These are phyloP conservation scores for Hura crepitans DNA, from an alignment of 441 rosid genomes.

Conservation along the genomic window DNA sequence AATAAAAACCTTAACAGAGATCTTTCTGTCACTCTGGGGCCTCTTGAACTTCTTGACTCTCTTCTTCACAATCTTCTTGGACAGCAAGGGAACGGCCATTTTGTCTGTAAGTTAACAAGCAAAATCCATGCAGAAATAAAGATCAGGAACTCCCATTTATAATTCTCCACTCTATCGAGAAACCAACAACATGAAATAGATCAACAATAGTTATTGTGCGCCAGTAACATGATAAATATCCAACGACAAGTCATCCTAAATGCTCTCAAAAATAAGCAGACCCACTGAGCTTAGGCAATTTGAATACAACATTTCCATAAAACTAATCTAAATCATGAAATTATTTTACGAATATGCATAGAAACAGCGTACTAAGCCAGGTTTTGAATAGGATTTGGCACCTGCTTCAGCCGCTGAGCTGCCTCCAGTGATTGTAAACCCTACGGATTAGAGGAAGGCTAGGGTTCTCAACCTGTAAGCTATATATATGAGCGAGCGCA, in stretches of 20 bases:
- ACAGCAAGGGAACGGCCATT: constrained; percentile 74
- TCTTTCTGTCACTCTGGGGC: constrained; percentile 57
- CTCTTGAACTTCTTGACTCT: constrained; percentile 68
- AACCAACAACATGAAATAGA: not conserved
- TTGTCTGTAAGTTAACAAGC: constrained; percentile 19
- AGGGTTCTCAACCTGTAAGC: constrained; percentile 1
- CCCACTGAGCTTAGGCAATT: not conserved
- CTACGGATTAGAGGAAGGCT: not conserved
- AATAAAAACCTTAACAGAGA: constrained; percentile 39
- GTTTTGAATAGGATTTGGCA: not conserved
- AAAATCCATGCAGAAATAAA: not conserved
- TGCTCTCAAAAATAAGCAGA: not conserved
- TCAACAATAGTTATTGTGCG: not conserved
- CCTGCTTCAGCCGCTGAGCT: constrained; percentile 6
- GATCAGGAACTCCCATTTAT: not conserved
- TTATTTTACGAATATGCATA: not conserved
- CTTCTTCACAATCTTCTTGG: constrained; percentile 80
- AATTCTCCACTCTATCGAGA: not conserved
- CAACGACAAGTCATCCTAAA: not conserved
- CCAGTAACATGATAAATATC: too few relatives aligned
- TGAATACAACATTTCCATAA: not conserved
- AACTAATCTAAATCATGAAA: not conserved
- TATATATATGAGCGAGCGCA: too few relatives aligned
- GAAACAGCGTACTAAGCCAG: not conserved
- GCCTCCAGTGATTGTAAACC: not conserved